Base-by-base conservation (phyloP, 495 filamentous ascomycete species). In the Penicillium bialowiezense region DNA sequence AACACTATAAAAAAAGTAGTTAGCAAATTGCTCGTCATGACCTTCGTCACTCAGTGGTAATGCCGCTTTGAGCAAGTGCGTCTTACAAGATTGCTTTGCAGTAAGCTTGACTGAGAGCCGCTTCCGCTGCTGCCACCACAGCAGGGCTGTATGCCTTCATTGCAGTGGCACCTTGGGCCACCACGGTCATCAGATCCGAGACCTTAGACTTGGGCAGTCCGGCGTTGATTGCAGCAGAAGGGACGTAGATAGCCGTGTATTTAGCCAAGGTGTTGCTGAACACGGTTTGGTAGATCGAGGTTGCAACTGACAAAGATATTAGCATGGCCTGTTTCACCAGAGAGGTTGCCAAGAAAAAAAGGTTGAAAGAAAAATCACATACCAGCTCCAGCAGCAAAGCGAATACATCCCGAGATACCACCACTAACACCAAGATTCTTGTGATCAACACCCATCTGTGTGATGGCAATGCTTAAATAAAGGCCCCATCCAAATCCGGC, bases 1-100 rank as follows among this genome's bases (percentile, higher is more conserved):
- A 3, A 59, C 44, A 43, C 56, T 63, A n/a, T n/a, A 23, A 7
- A 21, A 21, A 35, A 39, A 0, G 41, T 14, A 10, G 19, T 45
- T 36, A 41, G 52, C n/a, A 41, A 39, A 19, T 12, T 20, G 9
- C 23, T 0, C 10, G 8, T 26, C 3, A 26, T 26, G 23, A 26
- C 8, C 23, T 8, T 26, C 8, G 23, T 26, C 23, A n/a, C n/a
- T n/a, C n/a, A n/a, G n/a, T n/a, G n/a, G n/a, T n/a, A n/a, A n/a
- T n/a, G n/a, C n/a, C n/a, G n/a, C n/a, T n/a, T n/a, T n/a, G n/a
- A n/a, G n/a, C n/a, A n/a, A n/a, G n/a, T n/a, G n/a, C n/a, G n/a
- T 54, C 59, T 59, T 19, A 59, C 59, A 62, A 62, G 23, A 62
- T 58, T 9, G 56, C 47, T 35, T 62, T 62, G 48, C 59, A 62